Evolutionary conservation across 2,329 filamentous ascomycete species (phyloP).

Genomic region (Fusarium sp.): DNA sequence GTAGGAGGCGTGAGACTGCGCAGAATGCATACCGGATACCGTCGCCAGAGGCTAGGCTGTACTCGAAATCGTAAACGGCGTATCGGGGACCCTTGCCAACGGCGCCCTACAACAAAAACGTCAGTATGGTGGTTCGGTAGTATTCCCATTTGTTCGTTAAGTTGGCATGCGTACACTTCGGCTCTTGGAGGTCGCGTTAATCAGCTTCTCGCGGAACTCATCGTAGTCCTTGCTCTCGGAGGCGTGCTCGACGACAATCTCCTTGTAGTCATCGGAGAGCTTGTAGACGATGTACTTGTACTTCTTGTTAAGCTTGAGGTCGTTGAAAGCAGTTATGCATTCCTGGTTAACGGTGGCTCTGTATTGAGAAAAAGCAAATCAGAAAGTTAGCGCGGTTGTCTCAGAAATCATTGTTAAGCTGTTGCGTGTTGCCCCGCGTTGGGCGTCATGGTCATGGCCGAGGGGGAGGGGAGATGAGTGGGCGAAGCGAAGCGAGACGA

Average conservation of each 20-base stretch:
- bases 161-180: slow-evolving; percentile 66
- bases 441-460: slow-evolving; percentile 40
- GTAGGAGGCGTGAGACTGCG: slow-evolving; percentile 27
- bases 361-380: slow-evolving; percentile 35
- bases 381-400: slow-evolving; percentile 46
- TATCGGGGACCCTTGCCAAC: slow-evolving; percentile 80
- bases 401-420: slow-evolving; percentile 23
- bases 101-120: slow-evolving; percentile 60
- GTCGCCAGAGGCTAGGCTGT: slow-evolving; percentile 78
- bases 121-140: slow-evolving; percentile 20
- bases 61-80: slow-evolving; percentile 88
- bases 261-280: slow-evolving; percentile 84
- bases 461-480: slow-evolving; percentile 25
- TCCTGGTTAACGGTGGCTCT: slow-evolving; percentile 81
- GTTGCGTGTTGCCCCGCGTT: slow-evolving; percentile 44
- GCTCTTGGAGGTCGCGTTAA: slow-evolving; percentile 79
- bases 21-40: slow-evolving; percentile 71
- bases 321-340: slow-evolving; percentile 80
- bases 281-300: slow-evolving; percentile 91
- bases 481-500: slow-evolving; percentile 19
- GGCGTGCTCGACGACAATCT: slow-evolving; percentile 84
- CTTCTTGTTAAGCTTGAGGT: slow-evolving; percentile 85
- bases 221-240: slow-evolving; percentile 77
- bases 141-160: background rate
- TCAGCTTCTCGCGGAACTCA: slow-evolving; percentile 80